Percentiles rank a stretch among this genome's conserved stretches.
Conservation (phyloP, 1,139 yeast genomes). For the Sugiyamaella sp. region DNA sequence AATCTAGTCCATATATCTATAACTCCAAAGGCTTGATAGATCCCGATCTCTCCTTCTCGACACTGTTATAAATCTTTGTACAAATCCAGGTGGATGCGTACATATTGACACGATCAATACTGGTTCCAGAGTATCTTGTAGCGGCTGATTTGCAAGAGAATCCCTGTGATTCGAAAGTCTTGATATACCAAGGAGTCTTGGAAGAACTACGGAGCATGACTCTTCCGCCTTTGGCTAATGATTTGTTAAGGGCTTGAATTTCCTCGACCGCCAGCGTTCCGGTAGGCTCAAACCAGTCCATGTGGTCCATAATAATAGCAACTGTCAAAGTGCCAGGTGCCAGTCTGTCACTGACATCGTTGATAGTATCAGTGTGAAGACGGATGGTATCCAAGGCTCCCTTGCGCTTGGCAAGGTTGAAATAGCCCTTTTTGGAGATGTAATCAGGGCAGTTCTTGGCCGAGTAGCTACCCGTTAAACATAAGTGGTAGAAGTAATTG, state of each 20-base stretch:
- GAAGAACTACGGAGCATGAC: conserved; percentile 80
- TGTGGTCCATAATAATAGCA: conserved; percentile 87
- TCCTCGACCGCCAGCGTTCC: conserved; percentile 68
- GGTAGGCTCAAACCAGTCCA: conserved; percentile 84
- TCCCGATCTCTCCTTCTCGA: conserved; percentile 18
- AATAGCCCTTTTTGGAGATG: conserved; percentile 61
- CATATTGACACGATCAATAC: conserved; percentile 83
- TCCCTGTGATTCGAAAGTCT: conserved; percentile 66
- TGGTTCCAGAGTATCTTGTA: conserved; percentile 59
- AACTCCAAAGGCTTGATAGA: conserved; percentile 19
- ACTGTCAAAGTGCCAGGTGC: conserved; percentile 65
- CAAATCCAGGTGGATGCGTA: conserved; percentile 89
- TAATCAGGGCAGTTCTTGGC: conserved; percentile 75
- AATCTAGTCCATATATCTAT: conserved; percentile 8
- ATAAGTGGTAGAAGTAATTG: conserved; percentile 77
- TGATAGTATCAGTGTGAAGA: conserved; percentile 76
- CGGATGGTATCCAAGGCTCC: conserved; percentile 62
- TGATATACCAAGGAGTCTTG: conserved; percentile 74
- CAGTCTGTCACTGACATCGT: conserved; percentile 71
- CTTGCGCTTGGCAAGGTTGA: conserved; percentile 47
- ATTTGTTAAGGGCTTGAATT: conserved; percentile 63
- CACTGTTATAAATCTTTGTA: conserved; percentile 47
- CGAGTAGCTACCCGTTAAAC: conserved; percentile 64
- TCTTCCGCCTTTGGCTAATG: conserved; percentile 68
- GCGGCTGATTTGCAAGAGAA: conserved; percentile 71